Conservation (phyloP, 768 basidiomycete species). For the Sarcodon sp. region DNA sequence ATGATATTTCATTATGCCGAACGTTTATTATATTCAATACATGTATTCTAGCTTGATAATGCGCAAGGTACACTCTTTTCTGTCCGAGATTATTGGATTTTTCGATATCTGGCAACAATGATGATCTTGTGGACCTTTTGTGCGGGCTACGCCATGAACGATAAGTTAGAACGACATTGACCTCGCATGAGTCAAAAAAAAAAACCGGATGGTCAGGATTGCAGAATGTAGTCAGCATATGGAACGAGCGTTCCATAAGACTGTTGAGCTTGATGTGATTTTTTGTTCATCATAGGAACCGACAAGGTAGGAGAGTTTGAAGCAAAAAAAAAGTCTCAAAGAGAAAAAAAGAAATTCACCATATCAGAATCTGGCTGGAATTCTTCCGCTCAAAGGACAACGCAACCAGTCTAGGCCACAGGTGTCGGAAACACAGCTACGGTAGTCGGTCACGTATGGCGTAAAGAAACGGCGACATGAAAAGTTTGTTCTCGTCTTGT, state of each 20-base stretch:
- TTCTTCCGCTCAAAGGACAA: too few species aligned
- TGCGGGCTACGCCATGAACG: background rate
- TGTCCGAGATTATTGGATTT: background rate
- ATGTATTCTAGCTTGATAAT: conserved; percentile 2
- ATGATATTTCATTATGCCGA: conserved; percentile 7
- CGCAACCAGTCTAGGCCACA: too few species aligned
- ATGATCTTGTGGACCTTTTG: background rate
- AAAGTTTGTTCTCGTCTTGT: too few species aligned
- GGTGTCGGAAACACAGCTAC: too few species aligned
- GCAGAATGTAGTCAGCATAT: conserved; percentile 28
- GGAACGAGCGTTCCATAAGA: conserved; percentile 25
- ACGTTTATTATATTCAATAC: background rate
- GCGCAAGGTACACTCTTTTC: background rate
- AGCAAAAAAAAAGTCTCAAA: background rate
- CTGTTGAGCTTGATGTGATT: conserved; percentile 37
- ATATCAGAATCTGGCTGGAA: background rate
- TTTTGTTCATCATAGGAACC: conserved; percentile 21
- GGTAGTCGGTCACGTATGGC: too few species aligned
- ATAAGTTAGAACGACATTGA: background rate
- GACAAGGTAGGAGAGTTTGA: background rate
- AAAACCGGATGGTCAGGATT: conserved; percentile 23
- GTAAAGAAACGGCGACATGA: too few species aligned
- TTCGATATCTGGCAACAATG: background rate
- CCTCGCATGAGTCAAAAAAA: background rate
- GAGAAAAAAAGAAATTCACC: conserved; percentile 1